A percentile compares a stretch with the other conserved stretches of the same genome.
These are phyloP conservation scores for Wickerhamiella nectarea DNA, from an alignment of 805 yeast species.

Conservation along the genomic window DNA sequence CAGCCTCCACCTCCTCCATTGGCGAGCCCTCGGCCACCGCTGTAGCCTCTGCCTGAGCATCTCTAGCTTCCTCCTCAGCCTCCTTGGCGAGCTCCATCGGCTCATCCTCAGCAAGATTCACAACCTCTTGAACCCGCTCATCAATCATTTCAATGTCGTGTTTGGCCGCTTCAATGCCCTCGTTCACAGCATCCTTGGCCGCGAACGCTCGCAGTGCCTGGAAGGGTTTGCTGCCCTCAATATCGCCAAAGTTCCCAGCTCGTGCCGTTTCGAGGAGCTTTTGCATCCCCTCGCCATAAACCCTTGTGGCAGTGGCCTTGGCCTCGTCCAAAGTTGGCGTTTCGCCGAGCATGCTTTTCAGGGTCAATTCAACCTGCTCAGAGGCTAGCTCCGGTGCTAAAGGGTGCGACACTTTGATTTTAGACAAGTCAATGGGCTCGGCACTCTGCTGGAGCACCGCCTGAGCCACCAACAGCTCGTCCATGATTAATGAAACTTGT, in stretches of 20 bases:
- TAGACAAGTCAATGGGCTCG: background rate
- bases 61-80: background rate
- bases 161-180: background rate
- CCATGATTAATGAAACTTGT: background rate
- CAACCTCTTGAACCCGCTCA: background rate
- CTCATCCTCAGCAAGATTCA: background rate
- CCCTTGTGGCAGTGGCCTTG: background rate
- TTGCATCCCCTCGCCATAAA: background rate
- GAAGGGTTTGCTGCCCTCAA: background rate
- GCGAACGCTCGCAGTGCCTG: background rate
- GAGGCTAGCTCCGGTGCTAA: background rate
- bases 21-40: no score
- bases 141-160: background rate
- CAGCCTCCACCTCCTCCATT: no score
- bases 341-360: background rate
- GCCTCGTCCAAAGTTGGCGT: background rate
- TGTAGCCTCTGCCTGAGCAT: background rate
- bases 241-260: background rate
- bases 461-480: slow-evolving; percentile 4
- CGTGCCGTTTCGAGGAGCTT: background rate
- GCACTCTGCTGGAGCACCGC: slow-evolving; percentile 1
- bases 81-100: no score
- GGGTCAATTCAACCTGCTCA: background rate
- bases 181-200: background rate
- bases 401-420: background rate